These are phyloP conservation scores for Penicillium samsonianum DNA, from an alignment of 495 filamentous ascomycete species.

Conservation along the genomic window DNA sequence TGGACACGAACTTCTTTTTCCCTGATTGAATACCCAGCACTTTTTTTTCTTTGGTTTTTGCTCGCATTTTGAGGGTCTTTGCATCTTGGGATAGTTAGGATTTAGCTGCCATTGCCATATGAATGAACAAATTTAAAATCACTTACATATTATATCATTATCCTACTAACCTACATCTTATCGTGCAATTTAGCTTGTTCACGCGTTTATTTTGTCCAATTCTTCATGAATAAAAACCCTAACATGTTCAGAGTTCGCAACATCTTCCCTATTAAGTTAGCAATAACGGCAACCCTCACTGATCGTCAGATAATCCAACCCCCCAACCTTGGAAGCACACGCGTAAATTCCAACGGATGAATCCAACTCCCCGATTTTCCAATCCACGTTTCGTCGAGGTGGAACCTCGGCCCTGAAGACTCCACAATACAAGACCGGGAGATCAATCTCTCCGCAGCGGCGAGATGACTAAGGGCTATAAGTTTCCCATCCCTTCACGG, in stretches of 20 bases:
- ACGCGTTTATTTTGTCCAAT: too few relatives aligned
- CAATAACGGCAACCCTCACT: too few relatives aligned
- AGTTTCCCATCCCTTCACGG: too few relatives aligned
- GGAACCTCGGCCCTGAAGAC: background rate
- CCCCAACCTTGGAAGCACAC: too few relatives aligned
- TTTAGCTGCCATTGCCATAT: constrained; percentile 9
- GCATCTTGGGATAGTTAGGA: constrained; percentile 14
- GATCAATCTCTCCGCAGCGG: constrained; percentile 32
- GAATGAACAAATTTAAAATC: constrained; percentile 10
- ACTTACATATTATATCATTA: background rate
- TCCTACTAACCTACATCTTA: background rate
- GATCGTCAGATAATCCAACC: background rate
- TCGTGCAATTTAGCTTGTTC: background rate
- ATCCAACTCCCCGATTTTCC: constrained; percentile 1
- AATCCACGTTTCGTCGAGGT: background rate
- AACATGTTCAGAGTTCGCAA: background rate
- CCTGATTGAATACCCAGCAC: constrained; percentile 28
- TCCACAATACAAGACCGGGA: constrained; percentile 15
- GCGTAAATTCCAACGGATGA: constrained; percentile 1
- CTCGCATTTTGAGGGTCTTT: constrained; percentile 13
- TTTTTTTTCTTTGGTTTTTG: constrained; percentile 11
- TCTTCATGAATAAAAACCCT: too few relatives aligned
- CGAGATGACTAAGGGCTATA: constrained; percentile 13
- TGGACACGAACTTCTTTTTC: constrained; percentile 22
- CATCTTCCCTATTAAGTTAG: background rate